These are phyloP conservation scores for Nymphaea thermarum DNA, from an alignment of 164 flowering plant genomes.

Conservation along the genomic window DNA sequence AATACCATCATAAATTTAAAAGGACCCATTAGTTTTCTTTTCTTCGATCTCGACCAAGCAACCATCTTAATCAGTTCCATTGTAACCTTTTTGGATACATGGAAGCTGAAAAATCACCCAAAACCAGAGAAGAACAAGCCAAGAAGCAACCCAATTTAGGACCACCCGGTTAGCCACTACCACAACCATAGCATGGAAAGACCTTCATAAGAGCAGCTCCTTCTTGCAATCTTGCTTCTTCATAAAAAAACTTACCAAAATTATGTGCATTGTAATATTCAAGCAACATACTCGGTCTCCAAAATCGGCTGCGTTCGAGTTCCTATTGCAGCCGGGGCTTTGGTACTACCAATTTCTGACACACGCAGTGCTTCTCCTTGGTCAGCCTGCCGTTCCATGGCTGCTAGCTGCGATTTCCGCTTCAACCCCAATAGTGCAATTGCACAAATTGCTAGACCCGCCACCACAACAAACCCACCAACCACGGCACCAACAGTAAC, in stretches of 20 bases:
- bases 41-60: background rate
- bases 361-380: conserved; percentile 35
- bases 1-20: background rate
- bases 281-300: conserved; percentile 21
- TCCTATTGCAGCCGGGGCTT: conserved; percentile 24
- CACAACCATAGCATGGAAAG: background rate
- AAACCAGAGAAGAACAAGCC: background rate
- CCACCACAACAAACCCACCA: conserved; percentile 30
- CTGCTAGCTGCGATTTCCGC: conserved; percentile 34
- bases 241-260: background rate
- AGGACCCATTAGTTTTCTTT: background rate
- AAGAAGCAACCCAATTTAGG: background rate
- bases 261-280: background rate
- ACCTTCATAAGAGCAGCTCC: background rate
- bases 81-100: no score
- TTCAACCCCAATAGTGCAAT: conserved; percentile 26
- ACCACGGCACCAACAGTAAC: conserved; percentile 39
- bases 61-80: background rate
- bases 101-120: background rate
- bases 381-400: conserved; percentile 72
- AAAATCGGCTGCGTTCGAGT: conserved; percentile 21
- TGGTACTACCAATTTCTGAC: conserved; percentile 13
- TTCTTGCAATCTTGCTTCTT: background rate
- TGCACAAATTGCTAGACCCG: conserved; percentile 9
- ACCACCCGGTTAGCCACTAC: background rate